phyloP scores from a whole-genome alignment of 1,139 yeast genomes.

The Taphrina communis region DNA sequence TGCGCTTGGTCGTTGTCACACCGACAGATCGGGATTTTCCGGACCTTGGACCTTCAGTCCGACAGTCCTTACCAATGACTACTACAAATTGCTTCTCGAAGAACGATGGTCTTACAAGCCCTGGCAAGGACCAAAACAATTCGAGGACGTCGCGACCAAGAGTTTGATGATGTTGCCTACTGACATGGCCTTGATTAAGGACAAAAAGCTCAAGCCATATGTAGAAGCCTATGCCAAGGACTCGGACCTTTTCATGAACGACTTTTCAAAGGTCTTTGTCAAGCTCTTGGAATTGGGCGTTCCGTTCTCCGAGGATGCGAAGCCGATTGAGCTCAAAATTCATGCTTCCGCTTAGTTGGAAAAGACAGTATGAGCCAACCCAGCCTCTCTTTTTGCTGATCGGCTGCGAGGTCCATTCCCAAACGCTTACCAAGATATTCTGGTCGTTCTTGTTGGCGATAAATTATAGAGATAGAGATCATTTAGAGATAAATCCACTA shows the following conservation, averaged over 20 bases:
- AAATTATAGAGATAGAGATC: too few species aligned
- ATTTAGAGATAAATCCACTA: too few species aligned
- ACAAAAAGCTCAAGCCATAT: constrained; percentile 58
- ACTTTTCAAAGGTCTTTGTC: constrained; percentile 62
- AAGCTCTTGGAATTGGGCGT: constrained; percentile 67
- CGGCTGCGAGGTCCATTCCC: too few species aligned
- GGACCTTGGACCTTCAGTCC: constrained; percentile 97
- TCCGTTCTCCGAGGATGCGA: constrained; percentile 43
- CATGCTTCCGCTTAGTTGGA: constrained; percentile 11
- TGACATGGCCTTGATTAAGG: constrained; percentile 63
- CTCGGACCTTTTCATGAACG: constrained; percentile 59
- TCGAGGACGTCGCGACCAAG: constrained; percentile 69
- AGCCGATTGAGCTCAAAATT: constrained; percentile 19
- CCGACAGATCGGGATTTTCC: constrained; percentile 65
- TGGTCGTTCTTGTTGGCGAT: too few species aligned
- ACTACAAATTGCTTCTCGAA: constrained; percentile 69
- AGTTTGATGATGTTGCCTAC: constrained; percentile 70
- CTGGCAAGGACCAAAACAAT: constrained; percentile 58
- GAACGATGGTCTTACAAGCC: constrained; percentile 77
- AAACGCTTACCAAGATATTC: too few species aligned
- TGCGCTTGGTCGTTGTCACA: constrained; percentile 69
- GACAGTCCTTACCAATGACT: constrained; percentile 65
- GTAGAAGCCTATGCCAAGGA: constrained; percentile 64
- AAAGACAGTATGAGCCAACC: too few species aligned
- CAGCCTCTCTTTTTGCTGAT: too few species aligned